Base-by-base conservation (phyloP, 805 yeast genomes). In the Lipomyces yamadae region DNA sequence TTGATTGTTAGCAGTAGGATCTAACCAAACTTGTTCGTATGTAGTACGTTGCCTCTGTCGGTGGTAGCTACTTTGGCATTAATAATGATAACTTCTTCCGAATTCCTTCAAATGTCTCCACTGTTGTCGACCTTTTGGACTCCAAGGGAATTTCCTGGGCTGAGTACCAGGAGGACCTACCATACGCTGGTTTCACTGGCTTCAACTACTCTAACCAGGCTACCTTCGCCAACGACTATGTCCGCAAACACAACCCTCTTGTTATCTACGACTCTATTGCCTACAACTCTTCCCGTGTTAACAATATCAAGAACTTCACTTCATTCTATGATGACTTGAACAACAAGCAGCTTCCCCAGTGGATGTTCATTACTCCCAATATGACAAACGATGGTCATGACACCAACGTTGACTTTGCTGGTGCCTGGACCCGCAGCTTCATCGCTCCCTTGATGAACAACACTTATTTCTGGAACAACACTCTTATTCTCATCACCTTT, bases 361-460 rank as follows among this genome's bases (percentile, higher is more conserved):
- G 84, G 83, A 70, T 78, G 69, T 79, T 83, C 78, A 79, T 84
- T 74, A 84, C 86, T 55, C 86, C 87, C 65, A 83, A 84, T 77
- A 80, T 83, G 83, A 77, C 84, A 66, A 78, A 83, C 76, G 86
- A 84, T 74, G 87, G 85, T 57, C 84, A 84, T 68, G 85, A 82
- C 75, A 71, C 83, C 54, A 82, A 79, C 71, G 80, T 84, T 63
- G 79, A 78, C 63, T 78, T 80, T 60, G 81, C 86, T 30, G 83
- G 84, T 52, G 66, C 71, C 61, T 84, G 86, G 86, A 72, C 83
- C 48, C 79, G 79, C 63, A 68, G 75, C 64, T 83, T 83, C 79
- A 72, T 84, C 63, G 76, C 74, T 62, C 85, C 85, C 56, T 74
- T 82, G 70, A 29, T 52, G 55, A 69, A 76, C 68, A 82, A 83